Evolutionary conservation across 345 rosid species (phyloP), one percentile per base, ranked within the genome.

Genomic region (Luvunga scandens): DNA sequence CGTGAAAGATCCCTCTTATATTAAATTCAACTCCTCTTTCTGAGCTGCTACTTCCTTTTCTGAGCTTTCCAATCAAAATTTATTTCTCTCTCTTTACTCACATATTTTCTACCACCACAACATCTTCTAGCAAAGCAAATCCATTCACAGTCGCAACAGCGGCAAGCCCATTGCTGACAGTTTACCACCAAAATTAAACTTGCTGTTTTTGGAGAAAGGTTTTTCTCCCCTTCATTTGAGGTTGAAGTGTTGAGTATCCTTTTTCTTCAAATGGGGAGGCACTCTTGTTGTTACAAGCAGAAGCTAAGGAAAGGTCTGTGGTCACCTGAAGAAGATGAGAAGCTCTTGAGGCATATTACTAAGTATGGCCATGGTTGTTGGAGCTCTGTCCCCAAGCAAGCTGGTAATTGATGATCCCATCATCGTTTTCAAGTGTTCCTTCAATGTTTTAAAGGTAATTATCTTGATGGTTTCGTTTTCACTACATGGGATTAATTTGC

Each of bases 321-420:
- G 99, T 95, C 99, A 22, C 99, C 99, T 36, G 98, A 95, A 83
- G 99, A 95, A 80, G 99, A 95, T 81, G 99, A 95, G 89, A 95
- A 92, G 80, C 98, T 95, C 68, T 84, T 93, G 56, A 83, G 92
- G 64, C 90, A 93, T 81, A 93, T 95, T 79, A 95, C 99, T 22
- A 89, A 93, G 87, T 85, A 84, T 62, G 99, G 99, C 63, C 98
- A 93, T 84, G 98, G 99, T 1, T 95, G 98, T 73, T 95, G 99
- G 99, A 95, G 99, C 79, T 93, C 99, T 87, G 99, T 95, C 80
- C 99, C 99, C 42, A 95, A 95, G 77, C 96, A 86, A 87, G 97
- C 99, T 76, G 99, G 99, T 90, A 76, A 53, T 45, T 22, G n/a
- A 4, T 28, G 2, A 62, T 42, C 13, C 45, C 27, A 4, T 33